Conservation (phyloP, 768 basidiomycete species). For the Mycena pura region DNA sequence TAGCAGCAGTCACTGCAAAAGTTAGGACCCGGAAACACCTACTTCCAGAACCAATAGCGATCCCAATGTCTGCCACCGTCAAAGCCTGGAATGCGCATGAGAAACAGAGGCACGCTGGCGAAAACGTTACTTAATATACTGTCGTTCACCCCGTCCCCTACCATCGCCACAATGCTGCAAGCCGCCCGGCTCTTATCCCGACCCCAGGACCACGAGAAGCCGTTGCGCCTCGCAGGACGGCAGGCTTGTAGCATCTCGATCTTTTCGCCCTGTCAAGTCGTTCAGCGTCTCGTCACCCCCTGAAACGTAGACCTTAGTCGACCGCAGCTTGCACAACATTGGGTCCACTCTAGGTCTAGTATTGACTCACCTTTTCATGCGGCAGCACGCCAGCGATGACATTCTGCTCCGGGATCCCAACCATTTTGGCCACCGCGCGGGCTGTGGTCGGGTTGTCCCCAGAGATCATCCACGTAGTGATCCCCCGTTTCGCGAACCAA, state of each 20-base stretch:
- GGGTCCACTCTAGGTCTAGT: too few relatives aligned
- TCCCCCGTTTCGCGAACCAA: constrained; percentile 56
- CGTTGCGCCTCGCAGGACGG: background rate
- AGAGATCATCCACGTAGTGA: constrained; percentile 81
- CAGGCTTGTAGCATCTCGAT: constrained; percentile 58
- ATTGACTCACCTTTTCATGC: constrained; percentile 82
- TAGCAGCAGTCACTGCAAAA: constrained; percentile 3
- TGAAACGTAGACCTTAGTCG: too few relatives aligned
- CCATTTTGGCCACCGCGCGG: constrained; percentile 66
- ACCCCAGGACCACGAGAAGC: constrained; percentile 20
- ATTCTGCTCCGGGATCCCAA: constrained; percentile 70
- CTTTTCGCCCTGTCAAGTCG: constrained; percentile 54
- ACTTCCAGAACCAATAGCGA: constrained; percentile 76
- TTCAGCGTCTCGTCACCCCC: too few relatives aligned
- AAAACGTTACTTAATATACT: constrained; percentile 45
- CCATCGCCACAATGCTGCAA: constrained; percentile 59
- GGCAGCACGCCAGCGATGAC: constrained; percentile 87
- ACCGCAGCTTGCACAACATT: too few relatives aligned
- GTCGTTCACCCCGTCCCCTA: constrained; percentile 72
- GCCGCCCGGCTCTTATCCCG: constrained; percentile 45
- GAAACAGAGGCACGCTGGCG: background rate
- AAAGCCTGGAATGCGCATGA: constrained; percentile 45
- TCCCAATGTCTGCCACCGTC: constrained; percentile 63
- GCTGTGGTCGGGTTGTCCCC: constrained; percentile 77
- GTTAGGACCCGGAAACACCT: constrained; percentile 30